phyloP scores from a whole-genome alignment of 208 protist genomes.

The Trypanosomatidae sp. region DNA sequence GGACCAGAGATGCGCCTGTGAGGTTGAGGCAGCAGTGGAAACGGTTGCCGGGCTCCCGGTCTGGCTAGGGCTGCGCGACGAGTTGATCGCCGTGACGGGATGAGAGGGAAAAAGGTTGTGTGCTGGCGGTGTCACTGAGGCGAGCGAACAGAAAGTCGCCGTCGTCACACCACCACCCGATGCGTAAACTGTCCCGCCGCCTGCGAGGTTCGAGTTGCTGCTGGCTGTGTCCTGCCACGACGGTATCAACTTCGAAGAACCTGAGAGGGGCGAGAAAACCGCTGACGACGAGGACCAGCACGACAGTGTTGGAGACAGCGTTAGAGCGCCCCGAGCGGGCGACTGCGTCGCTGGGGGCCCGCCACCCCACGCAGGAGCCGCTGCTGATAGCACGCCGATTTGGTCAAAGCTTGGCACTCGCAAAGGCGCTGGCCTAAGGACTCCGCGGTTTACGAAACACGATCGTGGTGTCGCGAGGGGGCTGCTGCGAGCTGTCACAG shows the following conservation, averaged over 20 bases:
- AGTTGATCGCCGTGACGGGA: neutral
- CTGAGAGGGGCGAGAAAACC: constrained; percentile 18
- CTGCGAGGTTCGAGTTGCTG: neutral
- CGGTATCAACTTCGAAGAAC: constrained; percentile 7
- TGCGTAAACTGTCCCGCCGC: neutral
- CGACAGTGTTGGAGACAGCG: constrained; percentile 10
- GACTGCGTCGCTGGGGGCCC: neutral
- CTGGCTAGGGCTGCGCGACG: constrained; percentile 4
- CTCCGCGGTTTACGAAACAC: constrained; percentile 4
- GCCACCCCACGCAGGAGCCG: neutral
- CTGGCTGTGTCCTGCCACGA: constrained; percentile 11
- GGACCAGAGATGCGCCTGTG: constrained; percentile 4
- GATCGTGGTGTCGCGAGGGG: constrained; percentile 16
- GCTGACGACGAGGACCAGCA: constrained; percentile 23
- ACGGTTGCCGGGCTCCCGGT: constrained; percentile 4
- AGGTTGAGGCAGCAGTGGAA: neutral
- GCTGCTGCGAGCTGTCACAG: constrained; percentile 12
- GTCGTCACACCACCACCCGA: neutral
- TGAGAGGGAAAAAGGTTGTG: constrained; percentile 6
- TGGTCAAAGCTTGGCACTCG: constrained; percentile 7
- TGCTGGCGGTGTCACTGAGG: neutral
- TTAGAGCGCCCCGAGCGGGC: neutral
- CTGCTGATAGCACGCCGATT: neutral
- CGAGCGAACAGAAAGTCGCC: constrained; percentile 5
- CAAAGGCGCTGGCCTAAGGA: constrained; percentile 13